phyloP scores from a whole-genome alignment of 2,329 filamentous ascomycete genomes.

The Gaeumannomyces sp. region DNA sequence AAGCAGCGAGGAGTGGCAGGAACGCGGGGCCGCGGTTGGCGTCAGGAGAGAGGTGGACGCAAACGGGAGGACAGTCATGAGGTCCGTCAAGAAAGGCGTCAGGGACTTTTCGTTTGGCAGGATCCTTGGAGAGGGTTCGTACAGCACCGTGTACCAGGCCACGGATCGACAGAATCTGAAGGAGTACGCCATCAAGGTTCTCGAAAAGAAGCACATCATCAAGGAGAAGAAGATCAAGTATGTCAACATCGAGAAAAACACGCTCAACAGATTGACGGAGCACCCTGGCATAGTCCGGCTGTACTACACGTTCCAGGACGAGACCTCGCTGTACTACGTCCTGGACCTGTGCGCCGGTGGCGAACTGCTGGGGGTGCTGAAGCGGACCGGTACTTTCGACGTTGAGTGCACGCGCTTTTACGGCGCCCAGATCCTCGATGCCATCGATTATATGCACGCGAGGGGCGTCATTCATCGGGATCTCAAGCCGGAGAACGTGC shows the following conservation, averaged over 20 bases:
- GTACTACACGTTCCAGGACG: constrained; percentile 98
- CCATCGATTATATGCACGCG: constrained; percentile 97
- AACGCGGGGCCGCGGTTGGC: constrained; percentile 82
- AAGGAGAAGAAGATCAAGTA: constrained; percentile 99
- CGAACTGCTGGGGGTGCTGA: constrained; percentile 85
- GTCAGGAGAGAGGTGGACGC: constrained; percentile 79
- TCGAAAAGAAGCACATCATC: constrained; percentile 98
- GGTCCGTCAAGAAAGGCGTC: constrained; percentile 92
- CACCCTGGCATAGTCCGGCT: constrained; percentile 94
- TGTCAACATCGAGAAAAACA: constrained; percentile 99
- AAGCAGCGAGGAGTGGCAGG: constrained; percentile 91
- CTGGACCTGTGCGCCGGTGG: constrained; percentile 88
- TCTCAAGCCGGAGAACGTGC: constrained; percentile 92
- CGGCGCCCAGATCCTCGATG: constrained; percentile 89
- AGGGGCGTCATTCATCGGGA: constrained; percentile 95
- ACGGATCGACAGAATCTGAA: constrained; percentile 91
- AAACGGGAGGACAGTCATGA: constrained; percentile 72
- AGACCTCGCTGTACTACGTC: constrained; percentile 92
- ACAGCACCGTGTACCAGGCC: constrained; percentile 90
- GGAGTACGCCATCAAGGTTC: constrained; percentile 95
- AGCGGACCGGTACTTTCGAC: constrained; percentile 91
- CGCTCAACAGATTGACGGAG: constrained; percentile 88
- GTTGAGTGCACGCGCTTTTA: constrained; percentile 93
- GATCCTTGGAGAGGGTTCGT: constrained; percentile 89
- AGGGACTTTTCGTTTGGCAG: constrained; percentile 93